phyloP scores from a whole-genome alignment of 495 filamentous ascomycete genomes.

The Tuber umbilicatum region DNA sequence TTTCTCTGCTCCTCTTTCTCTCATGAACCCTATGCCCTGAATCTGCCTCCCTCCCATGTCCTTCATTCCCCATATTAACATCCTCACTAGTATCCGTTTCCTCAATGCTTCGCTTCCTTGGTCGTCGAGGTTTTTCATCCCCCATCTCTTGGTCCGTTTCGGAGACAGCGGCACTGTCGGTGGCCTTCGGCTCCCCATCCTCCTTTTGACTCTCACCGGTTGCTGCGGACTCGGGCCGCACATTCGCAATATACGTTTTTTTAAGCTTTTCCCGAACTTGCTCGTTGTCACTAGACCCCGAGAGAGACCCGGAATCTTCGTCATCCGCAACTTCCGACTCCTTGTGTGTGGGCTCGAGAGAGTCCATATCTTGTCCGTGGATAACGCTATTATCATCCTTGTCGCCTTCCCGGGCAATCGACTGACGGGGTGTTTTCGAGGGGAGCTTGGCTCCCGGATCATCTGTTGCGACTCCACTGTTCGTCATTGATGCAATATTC shows the following conservation, averaged over 20 bases:
- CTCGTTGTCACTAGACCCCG: slow-evolving; percentile 29
- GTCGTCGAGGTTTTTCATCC: slow-evolving; percentile 30
- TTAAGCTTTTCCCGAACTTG: slow-evolving; percentile 41
- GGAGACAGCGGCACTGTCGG: slow-evolving; percentile 22
- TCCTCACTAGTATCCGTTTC: slow-evolving; percentile 36
- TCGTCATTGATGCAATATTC: slow-evolving; percentile 35
- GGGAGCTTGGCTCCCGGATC: slow-evolving; percentile 12
- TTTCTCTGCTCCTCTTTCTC: slow-evolving; percentile 41
- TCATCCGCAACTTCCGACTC: not conserved
- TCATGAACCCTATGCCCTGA: slow-evolving; percentile 34
- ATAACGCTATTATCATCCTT: slow-evolving; percentile 8
- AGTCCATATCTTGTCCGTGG: slow-evolving; percentile 23
- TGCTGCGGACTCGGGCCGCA: slow-evolving; percentile 30
- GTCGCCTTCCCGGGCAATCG: not conserved
- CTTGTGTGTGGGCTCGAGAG: not conserved
- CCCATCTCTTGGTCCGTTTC: slow-evolving; percentile 35
- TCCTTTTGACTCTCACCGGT: slow-evolving; percentile 23
- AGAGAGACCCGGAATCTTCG: not conserved
- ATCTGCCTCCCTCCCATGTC: slow-evolving; percentile 18
- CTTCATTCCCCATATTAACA: slow-evolving; percentile 16
- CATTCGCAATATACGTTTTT: slow-evolving; percentile 40
- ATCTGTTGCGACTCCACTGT: slow-evolving; percentile 34
- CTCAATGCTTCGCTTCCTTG: slow-evolving; percentile 39
- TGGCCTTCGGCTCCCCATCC: slow-evolving; percentile 13
- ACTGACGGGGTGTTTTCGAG: not conserved